These are phyloP conservation scores for Kalanchoe fedtschenkoi DNA, from an alignment of 164 flowering plant species.

Conservation along the genomic window DNA sequence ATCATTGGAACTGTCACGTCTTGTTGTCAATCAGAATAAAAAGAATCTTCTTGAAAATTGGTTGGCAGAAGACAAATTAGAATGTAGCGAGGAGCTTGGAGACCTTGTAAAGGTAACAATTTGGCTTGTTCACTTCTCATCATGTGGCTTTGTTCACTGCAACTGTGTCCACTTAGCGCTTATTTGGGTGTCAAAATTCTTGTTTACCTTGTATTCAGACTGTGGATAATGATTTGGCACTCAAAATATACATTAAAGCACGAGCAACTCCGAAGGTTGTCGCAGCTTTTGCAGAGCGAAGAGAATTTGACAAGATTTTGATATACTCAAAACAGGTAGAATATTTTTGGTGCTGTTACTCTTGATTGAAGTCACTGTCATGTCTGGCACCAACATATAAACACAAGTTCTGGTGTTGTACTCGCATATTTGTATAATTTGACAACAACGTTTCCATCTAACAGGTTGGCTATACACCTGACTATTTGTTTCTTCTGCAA, in stretches of 20 bases:
- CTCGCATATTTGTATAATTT: neutral
- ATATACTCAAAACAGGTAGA: conserved; percentile 95
- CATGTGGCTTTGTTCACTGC: neutral
- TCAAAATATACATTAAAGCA: conserved; percentile 95
- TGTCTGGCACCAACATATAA: neutral
- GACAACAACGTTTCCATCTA: conserved; percentile 6
- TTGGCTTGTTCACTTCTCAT: neutral
- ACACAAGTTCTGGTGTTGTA: neutral
- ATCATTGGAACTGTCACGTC: conserved; percentile 93
- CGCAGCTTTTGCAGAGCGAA: conserved; percentile 98
- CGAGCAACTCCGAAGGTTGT: conserved; percentile 99
- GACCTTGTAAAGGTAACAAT: conserved; percentile 94
- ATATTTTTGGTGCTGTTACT: neutral
- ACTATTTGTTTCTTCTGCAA: conserved; percentile 92
- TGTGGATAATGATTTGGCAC: conserved; percentile 96
- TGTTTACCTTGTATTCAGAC: conserved; percentile 38
- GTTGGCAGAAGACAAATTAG: conserved; percentile 98
- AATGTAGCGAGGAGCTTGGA: conserved; percentile 98
- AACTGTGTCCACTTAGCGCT: neutral
- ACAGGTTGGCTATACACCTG: conserved; percentile 97
- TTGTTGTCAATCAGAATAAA: conserved; percentile 96
- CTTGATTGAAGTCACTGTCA: neutral
- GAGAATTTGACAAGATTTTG: conserved; percentile 95
- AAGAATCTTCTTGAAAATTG: conserved; percentile 95
- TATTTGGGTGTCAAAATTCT: neutral